Evolutionary conservation across 345 rosid species (phyloP).

Genomic region (Hibiscus trionum): DNA sequence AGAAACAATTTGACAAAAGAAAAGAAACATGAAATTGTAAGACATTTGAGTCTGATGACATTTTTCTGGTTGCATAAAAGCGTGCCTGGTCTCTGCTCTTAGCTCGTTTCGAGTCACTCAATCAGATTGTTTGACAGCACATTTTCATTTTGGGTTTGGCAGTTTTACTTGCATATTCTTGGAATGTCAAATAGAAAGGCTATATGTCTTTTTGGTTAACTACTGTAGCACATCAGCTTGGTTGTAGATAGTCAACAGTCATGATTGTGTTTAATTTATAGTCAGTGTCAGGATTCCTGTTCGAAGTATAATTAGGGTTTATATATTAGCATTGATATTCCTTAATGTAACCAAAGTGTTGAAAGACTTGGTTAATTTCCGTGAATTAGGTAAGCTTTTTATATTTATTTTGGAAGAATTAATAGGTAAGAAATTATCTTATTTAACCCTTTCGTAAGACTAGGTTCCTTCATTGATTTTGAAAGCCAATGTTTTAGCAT

Average conservation of each 20-base stretch:
- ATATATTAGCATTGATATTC: not conserved
- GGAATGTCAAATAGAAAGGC: not conserved
- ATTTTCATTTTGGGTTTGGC: not conserved
- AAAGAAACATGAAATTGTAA: not conserved
- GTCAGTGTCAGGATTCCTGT: not conserved
- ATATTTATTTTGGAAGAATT: not conserved
- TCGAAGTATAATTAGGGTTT: not conserved
- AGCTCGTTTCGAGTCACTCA: not conserved
- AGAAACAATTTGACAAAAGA: not conserved
- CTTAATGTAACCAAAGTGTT: not conserved
- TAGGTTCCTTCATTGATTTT: not conserved
- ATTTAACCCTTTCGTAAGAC: not conserved
- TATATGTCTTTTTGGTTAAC: not conserved
- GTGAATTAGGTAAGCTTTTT: not conserved
- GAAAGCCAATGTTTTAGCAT: not conserved
- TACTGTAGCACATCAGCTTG: not conserved
- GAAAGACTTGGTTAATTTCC: not conserved
- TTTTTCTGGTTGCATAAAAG: not conserved
- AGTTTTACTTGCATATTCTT: not conserved
- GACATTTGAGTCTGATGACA: not conserved
- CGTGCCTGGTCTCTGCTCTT: not conserved
- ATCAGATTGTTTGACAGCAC: not conserved
- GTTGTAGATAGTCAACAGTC: not conserved
- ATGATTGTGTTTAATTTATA: not conserved
- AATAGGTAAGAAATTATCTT: too few relatives aligned